Conservation (phyloP, 2,329 filamentous ascomycete species). For the Samsoniella hepiali region DNA sequence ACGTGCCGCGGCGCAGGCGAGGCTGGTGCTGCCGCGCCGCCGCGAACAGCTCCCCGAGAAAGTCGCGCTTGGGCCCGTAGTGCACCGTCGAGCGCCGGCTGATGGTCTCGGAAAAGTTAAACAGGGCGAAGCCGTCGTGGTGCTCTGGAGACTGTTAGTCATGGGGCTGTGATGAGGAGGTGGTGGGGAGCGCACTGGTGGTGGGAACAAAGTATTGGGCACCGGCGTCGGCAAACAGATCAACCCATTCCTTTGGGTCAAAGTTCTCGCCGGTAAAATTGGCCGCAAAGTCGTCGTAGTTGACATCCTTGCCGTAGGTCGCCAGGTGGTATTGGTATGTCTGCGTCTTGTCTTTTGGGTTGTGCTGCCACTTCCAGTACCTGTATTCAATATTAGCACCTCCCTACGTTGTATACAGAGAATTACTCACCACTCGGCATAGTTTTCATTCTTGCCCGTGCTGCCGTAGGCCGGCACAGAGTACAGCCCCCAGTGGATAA, state of each 20-base stretch:
- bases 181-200: conserved; percentile 27
- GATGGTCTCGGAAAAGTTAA: conserved; percentile 37
- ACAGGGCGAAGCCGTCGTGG: conserved; percentile 43
- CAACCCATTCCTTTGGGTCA: conserved; percentile 52
- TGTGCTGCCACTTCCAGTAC: conserved; percentile 18
- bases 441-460: conserved; percentile 37
- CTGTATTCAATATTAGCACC: neutral
- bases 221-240: conserved; percentile 49
- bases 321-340: conserved; percentile 47
- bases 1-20: conserved; percentile 41
- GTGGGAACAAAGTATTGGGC: conserved; percentile 49
- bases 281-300: conserved; percentile 55
- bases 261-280: conserved; percentile 50
- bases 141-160: conserved; percentile 35
- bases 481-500: conserved; percentile 59
- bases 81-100: conserved; percentile 39
- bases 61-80: conserved; percentile 40
- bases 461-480: conserved; percentile 55
- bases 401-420: neutral
- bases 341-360: conserved; percentile 14
- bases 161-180: neutral
- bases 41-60: conserved; percentile 43
- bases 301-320: conserved; percentile 48
- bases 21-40: conserved; percentile 41
- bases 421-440: conserved; percentile 39